Evolutionary conservation across 2,329 filamentous ascomycete genomes (phyloP), one percentile per base, ranked within the genome.

Genomic region (Cordyceps militaris): DNA sequence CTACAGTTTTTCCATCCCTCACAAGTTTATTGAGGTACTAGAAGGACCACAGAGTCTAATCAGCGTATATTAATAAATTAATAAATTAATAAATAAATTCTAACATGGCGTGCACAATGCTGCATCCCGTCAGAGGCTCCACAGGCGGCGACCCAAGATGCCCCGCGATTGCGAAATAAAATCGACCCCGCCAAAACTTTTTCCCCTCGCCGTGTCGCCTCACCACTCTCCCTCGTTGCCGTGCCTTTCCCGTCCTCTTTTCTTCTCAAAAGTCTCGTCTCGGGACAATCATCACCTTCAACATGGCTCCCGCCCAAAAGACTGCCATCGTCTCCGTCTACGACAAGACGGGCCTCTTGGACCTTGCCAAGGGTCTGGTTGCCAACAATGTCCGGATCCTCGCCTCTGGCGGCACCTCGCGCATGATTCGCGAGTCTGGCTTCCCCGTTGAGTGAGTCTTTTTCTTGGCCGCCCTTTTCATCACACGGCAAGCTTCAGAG

Each of bases 311-410:
- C 28, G 67, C 73, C 60, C 81, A 83, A 70, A 79, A 81, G 70
- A 82, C 82, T 80, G 94, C 94, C 65, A 97, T 99, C 70, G 82
- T 99, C 72, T 97, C 93, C 64, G 94, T 97, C 79, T 97, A 94
- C 73, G 91, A 99, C 82, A 99, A 99, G 86, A 97, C 93, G 58
- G 94, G 92, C 61, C 83, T 96, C 64, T 78, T 97, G 65, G 92
- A 97, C 75, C 81, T 97, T 66, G 91, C 91, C 67, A 96, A 96
- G 76, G 91, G 91, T 66, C 84, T 97, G 52, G 83, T 89, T 70
- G 84, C 93, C 79, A 84, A 95, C 70, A 87, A 94, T 84, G 89
- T 96, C 66, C 89, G 91, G 65, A 87, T 99, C 64, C 82, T 99
- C 59, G 94, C 94, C 56, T 97, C 93, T 59, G 94, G 94, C 60